Evolutionary conservation across 805 yeast genomes (phyloP), one percentile per base, ranked within the genome.

Genomic region (Monosporozyma solicola): DNA sequence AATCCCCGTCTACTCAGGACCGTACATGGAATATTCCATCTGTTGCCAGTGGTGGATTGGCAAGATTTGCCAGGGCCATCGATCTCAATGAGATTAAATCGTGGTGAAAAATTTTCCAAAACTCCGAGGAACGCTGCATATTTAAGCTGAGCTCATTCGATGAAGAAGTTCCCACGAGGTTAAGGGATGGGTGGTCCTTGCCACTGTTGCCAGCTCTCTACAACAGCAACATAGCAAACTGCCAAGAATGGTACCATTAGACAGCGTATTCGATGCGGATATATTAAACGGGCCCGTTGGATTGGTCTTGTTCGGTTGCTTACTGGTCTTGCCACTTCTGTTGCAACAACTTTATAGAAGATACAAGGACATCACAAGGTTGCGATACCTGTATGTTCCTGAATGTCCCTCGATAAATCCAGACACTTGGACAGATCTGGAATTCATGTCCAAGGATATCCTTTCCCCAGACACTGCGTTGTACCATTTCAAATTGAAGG

Each of bases 381-480:
- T 20, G 20, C 25, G 11, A 11, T 27, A 5, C 3, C 29, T 31
- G 4, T 35, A 15, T 15, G 22, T 24, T n/a, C 15, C 73, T 82
- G 3, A 62, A 84, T 46, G 74, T 10, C 46, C 46, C 9, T 43
- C 46, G 4, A 43, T 43, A 2, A 43, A 74, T 53, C 56, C 73
- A 0, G 74, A 76, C 35, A 74, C 72, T 52, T 86, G 88, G 83
- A 78, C 75, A 49, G 75, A 79, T 13, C 76, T 85, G 59, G 91
- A 85, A 67, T 71, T 86, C 59, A 71, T 80, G 33, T 91, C 85
- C 58, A 85, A 82, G 68, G 85, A 90, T 1, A 71, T 84, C 48
- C 75, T 86, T 53, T 79, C 87, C 13, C 82, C 76, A 59, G 81
- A 86, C 68, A 70, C 84, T 4, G 89, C 90, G 45, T 72, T 86